Conservation (phyloP, 2,329 filamentous ascomycete species). For the Cercospora beticola region DNA sequence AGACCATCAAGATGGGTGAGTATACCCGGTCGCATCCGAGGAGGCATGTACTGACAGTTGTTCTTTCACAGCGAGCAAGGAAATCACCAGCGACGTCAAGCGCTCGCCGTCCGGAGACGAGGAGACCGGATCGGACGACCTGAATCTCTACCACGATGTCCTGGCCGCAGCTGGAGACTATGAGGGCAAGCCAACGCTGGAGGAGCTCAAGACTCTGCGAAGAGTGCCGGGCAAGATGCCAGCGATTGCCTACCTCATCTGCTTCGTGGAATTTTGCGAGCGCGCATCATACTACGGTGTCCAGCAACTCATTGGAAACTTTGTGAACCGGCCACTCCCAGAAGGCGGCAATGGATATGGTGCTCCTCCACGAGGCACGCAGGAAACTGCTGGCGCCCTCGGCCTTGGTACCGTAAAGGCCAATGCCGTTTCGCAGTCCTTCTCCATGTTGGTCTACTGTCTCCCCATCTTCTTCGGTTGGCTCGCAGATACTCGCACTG, state of each 20-base stretch:
- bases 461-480: conserved; percentile 53
- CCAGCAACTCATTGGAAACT: conserved; percentile 50
- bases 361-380: conserved; percentile 43
- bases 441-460: conserved; percentile 57
- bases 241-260: conserved; percentile 36
- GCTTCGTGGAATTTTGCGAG: conserved; percentile 51
- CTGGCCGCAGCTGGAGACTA: conserved; percentile 19
- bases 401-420: conserved; percentile 70
- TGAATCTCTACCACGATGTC: conserved; percentile 19
- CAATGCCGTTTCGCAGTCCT: conserved; percentile 55
- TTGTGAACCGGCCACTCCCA: conserved; percentile 41
- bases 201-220: conserved; percentile 45
- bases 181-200: conserved; percentile 41
- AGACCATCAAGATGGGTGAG: conserved; percentile 7
- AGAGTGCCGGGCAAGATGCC: conserved; percentile 46
- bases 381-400: conserved; percentile 52
- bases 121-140: conserved; percentile 10
- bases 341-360: conserved; percentile 23
- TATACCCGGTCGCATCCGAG: neutral
- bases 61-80: neutral
- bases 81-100: conserved; percentile 1
- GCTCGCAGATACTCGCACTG: conserved; percentile 46
- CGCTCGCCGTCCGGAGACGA: conserved; percentile 13
- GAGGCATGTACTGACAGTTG: neutral
- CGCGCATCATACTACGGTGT: conserved; percentile 47